These are phyloP conservation scores for Nicotiana tabacum DNA, from an alignment of 257 asterid species.

Conservation along the genomic window DNA sequence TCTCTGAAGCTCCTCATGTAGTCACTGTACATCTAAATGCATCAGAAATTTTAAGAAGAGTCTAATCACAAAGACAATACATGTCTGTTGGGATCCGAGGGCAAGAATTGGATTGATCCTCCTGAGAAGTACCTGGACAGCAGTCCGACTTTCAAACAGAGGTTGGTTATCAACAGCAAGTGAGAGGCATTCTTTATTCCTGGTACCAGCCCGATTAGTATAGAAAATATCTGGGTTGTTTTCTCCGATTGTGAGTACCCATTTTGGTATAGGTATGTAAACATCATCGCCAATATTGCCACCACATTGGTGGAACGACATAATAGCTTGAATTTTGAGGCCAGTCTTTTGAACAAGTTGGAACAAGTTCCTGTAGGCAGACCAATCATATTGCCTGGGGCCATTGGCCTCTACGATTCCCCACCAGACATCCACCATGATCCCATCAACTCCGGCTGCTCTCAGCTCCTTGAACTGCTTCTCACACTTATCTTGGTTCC, in stretches of 20 bases:
- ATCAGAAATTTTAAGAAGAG: background rate
- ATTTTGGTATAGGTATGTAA: conserved; percentile 52
- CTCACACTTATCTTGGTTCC: conserved; percentile 38
- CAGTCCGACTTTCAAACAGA: conserved; percentile 62
- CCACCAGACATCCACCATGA: conserved; percentile 98
- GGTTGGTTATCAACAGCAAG: conserved; percentile 66
- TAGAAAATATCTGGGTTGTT: conserved; percentile 58
- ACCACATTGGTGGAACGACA: conserved; percentile 94
- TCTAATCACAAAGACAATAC: background rate
- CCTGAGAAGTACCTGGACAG: conserved; percentile 47
- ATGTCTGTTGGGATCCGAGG: background rate
- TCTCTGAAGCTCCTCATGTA: conserved; percentile 72
- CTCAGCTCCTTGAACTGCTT: conserved; percentile 51
- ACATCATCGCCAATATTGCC: conserved; percentile 77
- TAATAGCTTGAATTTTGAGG: conserved; percentile 61
- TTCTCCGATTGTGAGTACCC: conserved; percentile 54
- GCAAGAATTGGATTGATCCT: background rate
- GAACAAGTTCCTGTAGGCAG: conserved; percentile 55
- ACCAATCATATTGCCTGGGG: conserved; percentile 64
- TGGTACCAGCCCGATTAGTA: conserved; percentile 44
- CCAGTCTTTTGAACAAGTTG: conserved; percentile 47
- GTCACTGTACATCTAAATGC: conserved; percentile 60
- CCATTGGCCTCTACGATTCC: conserved; percentile 62
- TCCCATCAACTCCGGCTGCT: conserved; percentile 65
- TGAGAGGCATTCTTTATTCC: conserved; percentile 59